These are phyloP conservation scores for Tuber brumale DNA, from an alignment of 495 filamentous ascomycete genomes.

Conservation along the genomic window DNA sequence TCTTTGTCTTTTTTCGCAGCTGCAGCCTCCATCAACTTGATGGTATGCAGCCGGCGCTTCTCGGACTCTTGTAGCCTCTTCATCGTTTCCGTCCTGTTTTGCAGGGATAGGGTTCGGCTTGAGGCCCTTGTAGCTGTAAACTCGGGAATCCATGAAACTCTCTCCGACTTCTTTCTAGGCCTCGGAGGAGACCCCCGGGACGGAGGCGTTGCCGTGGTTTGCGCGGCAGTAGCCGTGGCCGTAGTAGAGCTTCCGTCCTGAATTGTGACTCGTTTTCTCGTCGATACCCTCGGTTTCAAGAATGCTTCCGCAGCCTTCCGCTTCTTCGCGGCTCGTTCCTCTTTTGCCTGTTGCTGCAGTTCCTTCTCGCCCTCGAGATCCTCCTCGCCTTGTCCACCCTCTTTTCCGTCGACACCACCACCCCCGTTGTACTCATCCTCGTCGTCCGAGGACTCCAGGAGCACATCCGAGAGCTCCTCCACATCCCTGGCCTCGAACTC, in stretches of 20 bases:
- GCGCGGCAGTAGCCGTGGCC: conserved; percentile 39
- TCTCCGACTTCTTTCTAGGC: conserved; percentile 89
- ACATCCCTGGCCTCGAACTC: conserved; percentile 64
- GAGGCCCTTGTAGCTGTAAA: conserved; percentile 79
- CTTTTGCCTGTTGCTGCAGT: conserved; percentile 56
- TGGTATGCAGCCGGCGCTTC: conserved; percentile 65
- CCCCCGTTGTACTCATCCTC: conserved; percentile 69
- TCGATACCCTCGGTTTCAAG: conserved; percentile 47
- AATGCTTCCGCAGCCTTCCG: conserved; percentile 60
- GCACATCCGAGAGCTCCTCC: conserved; percentile 62
- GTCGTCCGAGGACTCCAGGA: conserved; percentile 75
- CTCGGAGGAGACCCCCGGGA: conserved; percentile 49
- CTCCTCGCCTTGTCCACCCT: conserved; percentile 57
- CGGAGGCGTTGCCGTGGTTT: conserved; percentile 34
- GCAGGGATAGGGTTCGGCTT: conserved; percentile 70
- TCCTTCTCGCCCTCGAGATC: conserved; percentile 63
- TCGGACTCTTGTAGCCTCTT: conserved; percentile 77
- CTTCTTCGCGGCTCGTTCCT: conserved; percentile 57
- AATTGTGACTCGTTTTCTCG: conserved; percentile 59
- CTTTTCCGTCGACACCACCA: conserved; percentile 44
- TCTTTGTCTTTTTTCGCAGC: conserved; percentile 67
- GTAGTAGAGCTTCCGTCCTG: conserved; percentile 54
- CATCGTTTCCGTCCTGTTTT: conserved; percentile 76
- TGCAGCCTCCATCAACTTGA: conserved; percentile 81
- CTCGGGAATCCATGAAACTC: conserved; percentile 78